Percentiles rank a stretch among this genome's conserved stretches.
phyloP scores from a whole-genome alignment of 2,329 filamentous ascomycete species.

The Fusarium sp. region DNA sequence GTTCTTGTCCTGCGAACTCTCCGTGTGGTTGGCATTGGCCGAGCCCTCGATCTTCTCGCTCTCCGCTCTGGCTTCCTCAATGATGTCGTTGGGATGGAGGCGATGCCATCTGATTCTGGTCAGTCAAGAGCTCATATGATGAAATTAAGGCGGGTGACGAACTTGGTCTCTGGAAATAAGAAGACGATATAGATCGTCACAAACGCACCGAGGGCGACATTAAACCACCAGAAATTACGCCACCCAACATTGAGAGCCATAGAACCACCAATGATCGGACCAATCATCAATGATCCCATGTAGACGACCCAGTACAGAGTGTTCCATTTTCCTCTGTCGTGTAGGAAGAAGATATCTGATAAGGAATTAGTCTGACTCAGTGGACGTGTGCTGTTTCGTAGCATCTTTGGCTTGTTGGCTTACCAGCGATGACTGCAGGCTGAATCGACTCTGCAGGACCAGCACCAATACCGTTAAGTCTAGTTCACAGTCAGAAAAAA shows the following conservation, averaged over 20 bases:
- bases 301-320: slow-evolving; percentile 1
- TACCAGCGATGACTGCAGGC: neutral
- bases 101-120: neutral
- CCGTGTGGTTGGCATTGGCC: neutral
- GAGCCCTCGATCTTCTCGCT: neutral
- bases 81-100: neutral
- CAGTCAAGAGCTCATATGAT: neutral
- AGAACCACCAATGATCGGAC: neutral
- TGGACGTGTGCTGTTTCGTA: neutral
- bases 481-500: neutral
- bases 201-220: neutral
- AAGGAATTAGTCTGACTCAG: neutral
- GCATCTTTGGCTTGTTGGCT: neutral
- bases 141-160: neutral
- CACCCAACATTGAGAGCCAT: slow-evolving; percentile 2
- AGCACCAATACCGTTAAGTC: neutral
- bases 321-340: slow-evolving; percentile 6
- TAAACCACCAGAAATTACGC: slow-evolving; percentile 9
- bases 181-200: neutral
- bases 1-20: neutral
- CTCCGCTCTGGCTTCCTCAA: neutral
- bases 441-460: slow-evolving; percentile 3
- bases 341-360: neutral
- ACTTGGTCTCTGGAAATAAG: neutral
- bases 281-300: neutral